These are phyloP conservation scores for Kwoniella dejecticola DNA, from an alignment of 768 basidiomycete genomes.

Conservation along the genomic window DNA sequence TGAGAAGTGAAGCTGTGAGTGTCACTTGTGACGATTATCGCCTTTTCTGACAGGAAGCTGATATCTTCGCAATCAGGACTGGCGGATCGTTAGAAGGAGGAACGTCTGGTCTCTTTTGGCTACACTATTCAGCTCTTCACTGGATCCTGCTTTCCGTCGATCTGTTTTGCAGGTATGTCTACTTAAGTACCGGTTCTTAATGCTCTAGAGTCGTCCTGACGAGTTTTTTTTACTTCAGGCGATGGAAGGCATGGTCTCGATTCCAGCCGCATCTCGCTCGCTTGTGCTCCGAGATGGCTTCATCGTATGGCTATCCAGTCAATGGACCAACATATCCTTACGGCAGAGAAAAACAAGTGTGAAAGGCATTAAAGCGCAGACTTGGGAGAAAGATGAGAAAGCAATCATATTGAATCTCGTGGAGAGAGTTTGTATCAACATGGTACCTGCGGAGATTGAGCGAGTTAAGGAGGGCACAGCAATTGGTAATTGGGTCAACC, in stretches of 20 bases:
- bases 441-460: slow-evolving; percentile 16
- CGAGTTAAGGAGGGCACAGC: slow-evolving; percentile 15
- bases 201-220: too few species aligned
- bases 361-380: slow-evolving; percentile 9
- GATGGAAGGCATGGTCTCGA: slow-evolving; percentile 72
- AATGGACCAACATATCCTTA: slow-evolving; percentile 51
- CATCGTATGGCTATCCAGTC: slow-evolving; percentile 80
- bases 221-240: slow-evolving; percentile 58
- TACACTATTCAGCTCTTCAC: slow-evolving; percentile 72
- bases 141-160: slow-evolving; percentile 62
- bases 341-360: not conserved
- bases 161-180: slow-evolving; percentile 70
- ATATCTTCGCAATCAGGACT: slow-evolving; percentile 62
- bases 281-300: slow-evolving; percentile 72
- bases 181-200: too few species aligned
- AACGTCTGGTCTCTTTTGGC: slow-evolving; percentile 88
- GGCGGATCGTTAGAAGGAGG: slow-evolving; percentile 74
- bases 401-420: not conserved
- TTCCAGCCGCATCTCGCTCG: slow-evolving; percentile 68
- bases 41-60: not conserved
- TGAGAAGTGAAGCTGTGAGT: slow-evolving; percentile 61
- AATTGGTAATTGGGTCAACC: slow-evolving; percentile 14
- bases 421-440: slow-evolving; percentile 7
- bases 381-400: slow-evolving; percentile 24
- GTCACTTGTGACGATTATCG: not conserved